phyloP scores from a whole-genome alignment of 352 stramenopile species.

The Pythium plurisporium region DNA sequence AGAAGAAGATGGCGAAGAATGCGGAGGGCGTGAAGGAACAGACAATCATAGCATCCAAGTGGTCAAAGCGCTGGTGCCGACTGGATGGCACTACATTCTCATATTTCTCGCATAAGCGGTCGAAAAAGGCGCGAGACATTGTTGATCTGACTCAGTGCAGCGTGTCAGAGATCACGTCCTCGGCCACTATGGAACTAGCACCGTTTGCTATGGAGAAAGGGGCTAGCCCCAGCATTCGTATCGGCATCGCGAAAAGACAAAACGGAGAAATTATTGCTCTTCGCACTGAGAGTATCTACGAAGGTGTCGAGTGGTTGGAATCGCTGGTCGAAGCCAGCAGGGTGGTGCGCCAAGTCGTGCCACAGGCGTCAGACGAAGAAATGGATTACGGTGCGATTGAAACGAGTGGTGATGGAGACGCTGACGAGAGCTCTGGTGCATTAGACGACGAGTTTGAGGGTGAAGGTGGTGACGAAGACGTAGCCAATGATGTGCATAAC shows the following conservation, averaged over 20 bases:
- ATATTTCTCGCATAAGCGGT: conserved; percentile 80
- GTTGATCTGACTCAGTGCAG: conserved; percentile 70
- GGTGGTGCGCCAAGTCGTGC: conserved; percentile 16
- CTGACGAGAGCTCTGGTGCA: conserved; percentile 16
- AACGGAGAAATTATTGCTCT: conserved; percentile 67
- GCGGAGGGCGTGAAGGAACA: conserved; percentile 54
- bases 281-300: conserved; percentile 73
- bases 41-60: conserved; percentile 55
- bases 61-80: conserved; percentile 83
- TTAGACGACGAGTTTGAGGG: conserved; percentile 6
- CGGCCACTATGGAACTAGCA: conserved; percentile 39
- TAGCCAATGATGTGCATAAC: background rate
- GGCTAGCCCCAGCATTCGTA: conserved; percentile 50
- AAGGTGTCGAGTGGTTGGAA: conserved; percentile 80
- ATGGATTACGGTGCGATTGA: conserved; percentile 4
- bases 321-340: conserved; percentile 67
- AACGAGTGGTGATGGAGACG: conserved; percentile 19
- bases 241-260: conserved; percentile 56
- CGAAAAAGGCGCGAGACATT: conserved; percentile 62
- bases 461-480: background rate
- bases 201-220: conserved; percentile 54
- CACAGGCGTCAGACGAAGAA: background rate
- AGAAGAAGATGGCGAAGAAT: conserved; percentile 47
- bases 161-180: conserved; percentile 58
- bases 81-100: conserved; percentile 73